A percentile compares a stretch with the other conserved stretches of the same genome.
Evolutionary conservation across 177 flowering plant genomes (phyloP).

Genomic region (Vitis hybrid): DNA sequence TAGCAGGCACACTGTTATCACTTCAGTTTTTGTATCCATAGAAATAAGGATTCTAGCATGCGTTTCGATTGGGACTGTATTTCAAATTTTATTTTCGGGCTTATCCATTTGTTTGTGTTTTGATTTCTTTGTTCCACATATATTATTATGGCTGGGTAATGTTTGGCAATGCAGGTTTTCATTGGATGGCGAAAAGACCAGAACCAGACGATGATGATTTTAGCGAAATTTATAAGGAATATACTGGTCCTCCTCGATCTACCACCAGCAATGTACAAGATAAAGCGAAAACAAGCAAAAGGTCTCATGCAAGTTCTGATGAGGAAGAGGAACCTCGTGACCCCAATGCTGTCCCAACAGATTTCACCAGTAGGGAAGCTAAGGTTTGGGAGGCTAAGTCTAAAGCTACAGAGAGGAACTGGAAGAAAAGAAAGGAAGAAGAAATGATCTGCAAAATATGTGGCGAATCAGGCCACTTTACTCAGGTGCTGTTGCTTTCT

Average conservation of each 20-base stretch:
- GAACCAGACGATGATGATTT: conserved; percentile 78
- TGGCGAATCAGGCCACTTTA: conserved; percentile 78
- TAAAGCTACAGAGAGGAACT: conserved; percentile 80
- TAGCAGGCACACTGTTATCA: too few relatives aligned
- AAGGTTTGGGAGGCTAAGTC: conserved; percentile 90
- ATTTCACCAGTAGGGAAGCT: conserved; percentile 83
- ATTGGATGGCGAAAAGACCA: conserved; percentile 44
- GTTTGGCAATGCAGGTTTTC: conserved; percentile 3
- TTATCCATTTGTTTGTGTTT: too few relatives aligned
- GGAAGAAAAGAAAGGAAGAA: conserved; percentile 85
- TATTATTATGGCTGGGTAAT: background rate
- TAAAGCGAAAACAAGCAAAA: conserved; percentile 32
- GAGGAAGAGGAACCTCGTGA: conserved; percentile 67
- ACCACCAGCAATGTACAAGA: conserved; percentile 31
- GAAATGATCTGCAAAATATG: conserved; percentile 86
- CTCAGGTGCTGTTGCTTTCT: conserved; percentile 51
- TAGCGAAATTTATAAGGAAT: conserved; percentile 71
- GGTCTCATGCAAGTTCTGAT: conserved; percentile 52
- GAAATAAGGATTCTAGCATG: too few relatives aligned
- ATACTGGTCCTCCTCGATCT: conserved; percentile 63
- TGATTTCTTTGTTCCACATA: too few relatives aligned
- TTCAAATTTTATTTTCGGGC: too few relatives aligned
- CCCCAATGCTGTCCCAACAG: conserved; percentile 87
- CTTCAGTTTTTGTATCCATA: too few relatives aligned
- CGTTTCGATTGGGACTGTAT: too few relatives aligned